Evolutionary conservation across 495 filamentous ascomycete genomes (phyloP).

Genomic region (Amniculicola lignicola): DNA sequence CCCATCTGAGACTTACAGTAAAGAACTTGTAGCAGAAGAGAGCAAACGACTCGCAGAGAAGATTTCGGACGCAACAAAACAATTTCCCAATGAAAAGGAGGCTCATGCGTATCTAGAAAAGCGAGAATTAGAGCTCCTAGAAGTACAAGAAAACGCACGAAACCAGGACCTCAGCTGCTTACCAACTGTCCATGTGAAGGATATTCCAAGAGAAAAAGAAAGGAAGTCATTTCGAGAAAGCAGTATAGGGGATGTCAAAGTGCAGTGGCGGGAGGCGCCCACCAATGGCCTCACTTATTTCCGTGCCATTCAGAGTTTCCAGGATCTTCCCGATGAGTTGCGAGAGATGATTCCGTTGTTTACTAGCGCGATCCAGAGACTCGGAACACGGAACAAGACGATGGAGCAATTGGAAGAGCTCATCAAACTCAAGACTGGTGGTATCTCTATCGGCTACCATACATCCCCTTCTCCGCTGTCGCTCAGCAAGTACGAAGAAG

Average conservation of each 20-base stretch:
- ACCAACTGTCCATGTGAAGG: constrained; percentile 78
- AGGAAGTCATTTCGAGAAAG: constrained; percentile 65
- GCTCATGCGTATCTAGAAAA: constrained; percentile 66
- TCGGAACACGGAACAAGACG: constrained; percentile 79
- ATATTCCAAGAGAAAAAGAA: constrained; percentile 79
- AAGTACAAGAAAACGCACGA: constrained; percentile 76
- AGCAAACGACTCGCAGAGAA: constrained; percentile 63
- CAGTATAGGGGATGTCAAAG: constrained; percentile 60
- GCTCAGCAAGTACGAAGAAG: constrained; percentile 68
- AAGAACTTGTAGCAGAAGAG: constrained; percentile 77
- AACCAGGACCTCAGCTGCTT: constrained; percentile 81
- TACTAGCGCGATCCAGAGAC: constrained; percentile 84
- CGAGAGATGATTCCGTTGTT: constrained; percentile 85
- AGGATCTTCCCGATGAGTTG: constrained; percentile 79
- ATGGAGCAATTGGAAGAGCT: constrained; percentile 95
- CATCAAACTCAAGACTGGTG: constrained; percentile 96
- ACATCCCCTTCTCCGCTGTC: constrained; percentile 70
- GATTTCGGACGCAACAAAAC: constrained; percentile 62
- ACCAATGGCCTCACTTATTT: constrained; percentile 98
- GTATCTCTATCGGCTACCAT: constrained; percentile 75
- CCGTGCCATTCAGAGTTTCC: constrained; percentile 75
- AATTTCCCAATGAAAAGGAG: constrained; percentile 66
- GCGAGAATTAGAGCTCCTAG: constrained; percentile 74
- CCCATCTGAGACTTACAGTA: constrained; percentile 68
- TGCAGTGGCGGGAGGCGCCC: constrained; percentile 87